Evolutionary conservation across 495 filamentous ascomycete species (phyloP).

Genomic region (Annulohypoxylon nitens): DNA sequence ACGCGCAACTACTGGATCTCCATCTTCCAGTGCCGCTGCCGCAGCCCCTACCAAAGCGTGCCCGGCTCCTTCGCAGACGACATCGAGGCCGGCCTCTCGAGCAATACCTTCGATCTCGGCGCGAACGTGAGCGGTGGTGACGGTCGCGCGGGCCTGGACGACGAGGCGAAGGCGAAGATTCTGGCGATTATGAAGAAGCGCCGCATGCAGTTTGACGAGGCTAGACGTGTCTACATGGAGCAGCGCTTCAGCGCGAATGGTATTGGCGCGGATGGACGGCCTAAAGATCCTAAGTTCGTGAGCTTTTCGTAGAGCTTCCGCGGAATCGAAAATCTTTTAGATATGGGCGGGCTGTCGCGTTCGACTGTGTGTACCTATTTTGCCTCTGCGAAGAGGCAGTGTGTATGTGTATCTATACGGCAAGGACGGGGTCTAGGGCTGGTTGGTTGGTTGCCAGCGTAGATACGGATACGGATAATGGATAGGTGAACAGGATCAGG

Average conservation of each 20-base stretch:
- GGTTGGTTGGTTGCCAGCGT: constrained; percentile 21
- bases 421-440: constrained; percentile 13
- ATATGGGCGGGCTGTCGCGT: background rate
- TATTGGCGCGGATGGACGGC: constrained; percentile 88
- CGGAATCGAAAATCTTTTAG: too few species aligned
- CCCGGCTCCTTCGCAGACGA: constrained; percentile 81
- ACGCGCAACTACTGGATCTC: constrained; percentile 83
- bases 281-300: constrained; percentile 94
- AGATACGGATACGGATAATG: background rate
- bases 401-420: constrained; percentile 19
- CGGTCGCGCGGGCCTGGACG: constrained; percentile 81
- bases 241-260: constrained; percentile 85
- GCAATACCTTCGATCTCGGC: constrained; percentile 80
- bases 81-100: constrained; percentile 86
- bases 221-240: constrained; percentile 84
- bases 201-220: constrained; percentile 89
- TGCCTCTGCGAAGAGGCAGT: background rate
- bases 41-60: constrained; percentile 77
- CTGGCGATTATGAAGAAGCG: constrained; percentile 85
- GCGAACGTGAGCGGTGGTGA: constrained; percentile 85
- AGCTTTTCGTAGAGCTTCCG: constrained; percentile 76
- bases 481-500: background rate
- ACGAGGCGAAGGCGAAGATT: constrained; percentile 80
- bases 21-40: constrained; percentile 61
- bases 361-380: background rate